Conservation (phyloP, 495 filamentous ascomycete species). For the Xylaria flabelliformis region DNA sequence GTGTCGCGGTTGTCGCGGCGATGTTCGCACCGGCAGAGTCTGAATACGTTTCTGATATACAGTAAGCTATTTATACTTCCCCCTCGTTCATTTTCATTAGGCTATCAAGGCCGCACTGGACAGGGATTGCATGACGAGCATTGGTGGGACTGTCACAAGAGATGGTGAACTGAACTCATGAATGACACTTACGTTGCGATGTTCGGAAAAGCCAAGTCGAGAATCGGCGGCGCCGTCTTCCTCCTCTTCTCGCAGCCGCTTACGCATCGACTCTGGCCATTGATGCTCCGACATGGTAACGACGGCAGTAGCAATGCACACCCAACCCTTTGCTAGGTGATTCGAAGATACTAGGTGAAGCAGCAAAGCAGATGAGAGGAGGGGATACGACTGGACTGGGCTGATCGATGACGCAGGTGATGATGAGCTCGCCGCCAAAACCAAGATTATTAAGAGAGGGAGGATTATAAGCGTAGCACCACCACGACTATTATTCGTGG, state of each 20-base stretch:
- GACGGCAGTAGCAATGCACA: not conserved
- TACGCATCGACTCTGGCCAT: conserved; percentile 35
- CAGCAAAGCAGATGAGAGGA: not conserved
- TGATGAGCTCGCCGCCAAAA: not conserved
- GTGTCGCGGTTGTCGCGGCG: conserved; percentile 48
- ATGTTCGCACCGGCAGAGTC: conserved; percentile 50
- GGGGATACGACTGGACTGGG: not conserved
- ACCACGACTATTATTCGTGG: not conserved
- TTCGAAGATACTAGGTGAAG: not conserved
- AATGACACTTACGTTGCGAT: conserved; percentile 51
- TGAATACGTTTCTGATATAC: conserved; percentile 54
- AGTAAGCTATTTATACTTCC: conserved; percentile 7
- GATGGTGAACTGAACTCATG: not conserved
- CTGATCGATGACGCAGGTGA: not conserved
- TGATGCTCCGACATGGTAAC: conserved; percentile 34
- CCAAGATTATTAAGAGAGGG: conserved; percentile 6
- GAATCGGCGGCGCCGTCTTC: conserved; percentile 32
- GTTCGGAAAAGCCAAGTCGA: conserved; percentile 53
- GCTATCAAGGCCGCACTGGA: no score
- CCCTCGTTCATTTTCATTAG: not conserved
- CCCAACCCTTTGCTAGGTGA: not conserved
- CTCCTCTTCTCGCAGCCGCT: conserved; percentile 39
- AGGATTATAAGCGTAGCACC: not conserved
- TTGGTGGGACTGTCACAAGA: conserved; percentile 9
- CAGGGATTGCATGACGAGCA: no score